A percentile compares a stretch with the other conserved stretches of the same genome.
phyloP scores from a whole-genome alignment of 1,284 basidiomycete species.

The Phellopilus nigrolimitatus region DNA sequence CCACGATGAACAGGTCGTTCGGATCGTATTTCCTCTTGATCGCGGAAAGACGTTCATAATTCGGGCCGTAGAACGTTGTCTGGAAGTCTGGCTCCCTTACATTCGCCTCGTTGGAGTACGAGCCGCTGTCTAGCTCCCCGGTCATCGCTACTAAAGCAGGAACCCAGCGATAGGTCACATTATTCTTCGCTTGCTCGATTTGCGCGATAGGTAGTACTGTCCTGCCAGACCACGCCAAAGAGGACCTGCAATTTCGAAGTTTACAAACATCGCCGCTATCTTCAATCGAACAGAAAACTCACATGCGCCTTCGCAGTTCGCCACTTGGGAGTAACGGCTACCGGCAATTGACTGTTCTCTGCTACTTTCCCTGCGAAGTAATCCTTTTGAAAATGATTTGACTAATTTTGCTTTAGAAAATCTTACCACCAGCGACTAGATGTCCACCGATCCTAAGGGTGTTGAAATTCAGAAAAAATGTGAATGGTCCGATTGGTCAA shows the following conservation, averaged over 20 bases:
- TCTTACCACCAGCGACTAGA: constrained; percentile 18
- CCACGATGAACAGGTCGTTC: constrained; percentile 6
- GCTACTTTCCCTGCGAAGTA: constrained; percentile 28
- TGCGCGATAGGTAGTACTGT: constrained; percentile 11
- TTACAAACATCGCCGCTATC: background rate
- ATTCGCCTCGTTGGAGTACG: constrained; percentile 15
- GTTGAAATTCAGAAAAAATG: background rate
- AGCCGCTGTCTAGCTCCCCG: constrained; percentile 5
- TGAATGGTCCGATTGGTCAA: background rate
- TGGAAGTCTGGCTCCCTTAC: constrained; percentile 8
- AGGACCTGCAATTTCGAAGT: constrained; percentile 5
- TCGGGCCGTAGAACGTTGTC: constrained; percentile 2
- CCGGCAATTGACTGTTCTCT: constrained; percentile 27
- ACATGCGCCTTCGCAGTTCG: constrained; percentile 32
- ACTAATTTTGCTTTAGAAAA: background rate
- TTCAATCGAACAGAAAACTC: constrained; percentile 12
- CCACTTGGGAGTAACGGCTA: constrained; percentile 31
- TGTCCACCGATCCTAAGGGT: constrained; percentile 13
- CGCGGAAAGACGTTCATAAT: constrained; percentile 3
- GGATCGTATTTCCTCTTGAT: constrained; percentile 14
- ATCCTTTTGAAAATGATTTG: background rate
- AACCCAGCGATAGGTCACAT: constrained; percentile 19
- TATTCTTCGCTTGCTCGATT: constrained; percentile 19
- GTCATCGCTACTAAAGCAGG: constrained; percentile 19
- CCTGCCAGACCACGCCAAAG: constrained; percentile 6